Conservation (phyloP, 306 rosid genomes). For the Abrus precatorius region DNA sequence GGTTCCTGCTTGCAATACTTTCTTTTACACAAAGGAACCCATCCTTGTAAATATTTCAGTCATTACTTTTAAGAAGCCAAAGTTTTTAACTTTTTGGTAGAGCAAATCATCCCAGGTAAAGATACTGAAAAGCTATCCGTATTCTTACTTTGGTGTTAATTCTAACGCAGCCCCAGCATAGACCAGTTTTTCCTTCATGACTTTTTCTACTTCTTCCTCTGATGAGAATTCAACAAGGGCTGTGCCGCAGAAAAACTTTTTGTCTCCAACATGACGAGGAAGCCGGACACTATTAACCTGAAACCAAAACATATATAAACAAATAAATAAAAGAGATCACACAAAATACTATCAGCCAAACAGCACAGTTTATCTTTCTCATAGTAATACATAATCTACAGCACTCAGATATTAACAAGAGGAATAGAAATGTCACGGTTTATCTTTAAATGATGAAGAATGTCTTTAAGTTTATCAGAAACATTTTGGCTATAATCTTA, state of each 20-base stretch:
- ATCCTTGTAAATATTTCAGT: neutral
- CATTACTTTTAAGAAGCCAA: neutral
- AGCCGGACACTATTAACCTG: conserved; percentile 92
- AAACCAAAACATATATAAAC: conserved; percentile 11
- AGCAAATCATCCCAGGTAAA: neutral
- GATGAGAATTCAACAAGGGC: conserved; percentile 83
- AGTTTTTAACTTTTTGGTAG: neutral
- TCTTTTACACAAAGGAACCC: conserved; percentile 19
- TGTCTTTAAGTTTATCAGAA: neutral
- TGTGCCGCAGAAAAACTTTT: conserved; percentile 79
- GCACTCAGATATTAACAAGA: neutral
- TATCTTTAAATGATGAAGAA: conserved; percentile 30
- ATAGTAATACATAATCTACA: neutral
- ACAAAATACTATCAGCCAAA: conserved; percentile 13
- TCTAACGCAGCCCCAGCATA: conserved; percentile 74
- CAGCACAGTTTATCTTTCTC: conserved; percentile 16
- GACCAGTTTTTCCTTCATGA: conserved; percentile 58
- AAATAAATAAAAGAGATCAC: neutral
- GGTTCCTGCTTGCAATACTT: conserved; percentile 13
- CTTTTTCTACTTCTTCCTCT: conserved; percentile 71
- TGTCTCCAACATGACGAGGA: conserved; percentile 90
- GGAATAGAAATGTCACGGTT: neutral
- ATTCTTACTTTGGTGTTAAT: conserved; percentile 78
- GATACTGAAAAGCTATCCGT: neutral
- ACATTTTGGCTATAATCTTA: neutral